Evolutionary conservation across 2,329 filamentous ascomycete genomes (phyloP), one percentile per base, ranked within the genome.

Genomic region (Aspergillus sp.): DNA sequence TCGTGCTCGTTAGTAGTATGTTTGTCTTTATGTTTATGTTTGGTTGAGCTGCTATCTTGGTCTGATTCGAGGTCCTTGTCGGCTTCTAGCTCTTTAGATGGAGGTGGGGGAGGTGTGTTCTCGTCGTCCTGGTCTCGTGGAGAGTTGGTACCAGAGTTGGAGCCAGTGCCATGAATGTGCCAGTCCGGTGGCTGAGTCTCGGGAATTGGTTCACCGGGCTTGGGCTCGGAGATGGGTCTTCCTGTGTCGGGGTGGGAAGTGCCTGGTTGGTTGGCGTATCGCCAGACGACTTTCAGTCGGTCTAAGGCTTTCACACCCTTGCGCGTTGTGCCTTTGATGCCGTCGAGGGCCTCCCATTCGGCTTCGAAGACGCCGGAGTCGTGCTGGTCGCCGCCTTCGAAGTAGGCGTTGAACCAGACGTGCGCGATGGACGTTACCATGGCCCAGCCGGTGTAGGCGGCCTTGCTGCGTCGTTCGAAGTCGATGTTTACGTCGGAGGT

Each of bases 361-460:
- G 87, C 87, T 63, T 88, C 85, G 71, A 90, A 91, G 6, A 90
- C 82, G 9, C 89, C 94, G 9, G 84, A 90, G 47, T 88, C 84
- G 52, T 90, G 84, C 0, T 91, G 82, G 15, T 81, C 78, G 23
- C 90, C 91, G 48, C 93, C 92, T 78, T 98, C 95, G 69, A 98
- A 98, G 76, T 88, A 98, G 1, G 88, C 82, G 71, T 99, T 99
- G 81, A 97, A 97, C 95, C 95, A 99, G 15, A 97, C 91, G 70
- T 98, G 94, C 0, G 93, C 93, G 9, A 98, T 89, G 0, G 93
- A 89, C 0, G 94, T 97, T 3, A 97, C 92, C 88, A 98, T 91
- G 0, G 91, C 92, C 67, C 91, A 85, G 1, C 92, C 90, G 6
- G 84, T 84, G 69, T 90, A 91, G 1, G 90, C 87, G 3, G 90